Evolutionary conservation across 1,284 basidiomycete genomes (phyloP).

Genomic region (Meripilus lineatus): DNA sequence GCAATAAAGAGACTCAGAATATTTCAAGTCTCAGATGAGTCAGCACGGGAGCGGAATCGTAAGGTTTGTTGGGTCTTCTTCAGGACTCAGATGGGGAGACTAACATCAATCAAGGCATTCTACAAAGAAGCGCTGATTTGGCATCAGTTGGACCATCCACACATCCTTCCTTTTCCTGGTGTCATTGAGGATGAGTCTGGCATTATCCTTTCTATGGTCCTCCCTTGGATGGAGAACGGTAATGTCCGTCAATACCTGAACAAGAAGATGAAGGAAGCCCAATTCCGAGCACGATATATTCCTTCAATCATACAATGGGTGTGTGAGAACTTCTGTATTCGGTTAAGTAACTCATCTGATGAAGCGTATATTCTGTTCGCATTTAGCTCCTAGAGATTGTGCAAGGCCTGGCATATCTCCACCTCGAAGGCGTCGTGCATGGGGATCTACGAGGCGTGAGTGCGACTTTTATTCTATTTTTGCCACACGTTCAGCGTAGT

Average conservation of each 20-base stretch:
- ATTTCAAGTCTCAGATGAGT: no score
- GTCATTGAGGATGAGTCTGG: not conserved
- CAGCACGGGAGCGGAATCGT: no score
- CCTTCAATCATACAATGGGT: not conserved
- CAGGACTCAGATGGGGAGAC: no score
- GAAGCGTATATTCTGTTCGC: no score
- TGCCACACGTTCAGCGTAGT: not conserved
- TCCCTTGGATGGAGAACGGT: no score
- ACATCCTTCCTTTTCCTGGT: not conserved
- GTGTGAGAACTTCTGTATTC: no score
- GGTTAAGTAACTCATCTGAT: no score
- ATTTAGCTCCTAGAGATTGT: conserved; percentile 6
- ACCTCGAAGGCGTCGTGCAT: conserved; percentile 5
- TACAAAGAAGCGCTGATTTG: no score
- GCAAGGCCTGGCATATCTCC: conserved; percentile 8
- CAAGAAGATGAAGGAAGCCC: not conserved
- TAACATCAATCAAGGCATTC: no score
- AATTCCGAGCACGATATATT: not conserved
- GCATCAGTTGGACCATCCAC: not conserved
- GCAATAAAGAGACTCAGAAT: no score
- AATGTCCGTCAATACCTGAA: no score
- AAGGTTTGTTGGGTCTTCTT: no score
- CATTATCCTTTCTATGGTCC: not conserved
- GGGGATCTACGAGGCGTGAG: conserved; percentile 10
- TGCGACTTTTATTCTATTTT: not conserved